Evolutionary conservation across 345 rosid species (phyloP), one percentile per base, ranked within the genome.

Genomic region (Arabis alpina): DNA sequence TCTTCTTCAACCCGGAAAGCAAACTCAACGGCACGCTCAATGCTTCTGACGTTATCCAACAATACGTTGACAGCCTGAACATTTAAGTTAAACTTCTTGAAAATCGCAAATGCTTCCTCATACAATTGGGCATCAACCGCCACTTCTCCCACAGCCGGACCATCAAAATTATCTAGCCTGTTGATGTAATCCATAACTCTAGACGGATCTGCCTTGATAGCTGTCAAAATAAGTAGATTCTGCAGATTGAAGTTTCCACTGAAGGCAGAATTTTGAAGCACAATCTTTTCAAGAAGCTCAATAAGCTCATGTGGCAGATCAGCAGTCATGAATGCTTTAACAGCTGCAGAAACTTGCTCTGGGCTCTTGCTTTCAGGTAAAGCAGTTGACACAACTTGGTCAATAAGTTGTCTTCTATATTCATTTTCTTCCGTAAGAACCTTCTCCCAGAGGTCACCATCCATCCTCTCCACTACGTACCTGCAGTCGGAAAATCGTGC

Each of bases 381-480:
- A 78, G 99, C 98, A 71, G 96, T 91, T 40, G 99, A 94, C 47
- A 94, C 97, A 64, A 94, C 99, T 81, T 94, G 98, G 86, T 94
- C 99, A 53, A 94, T 89, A 48, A 94, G 89, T 74, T 91, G 98
- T 74, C 99, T 87, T 79, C 97, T 79, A 54, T 86, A 92, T 39
- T 81, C 96, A 74, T 95, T 95, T 64, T 95, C 97, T 41, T 96
- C 93, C 74, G 72, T 76, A 71, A 95, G 97, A 77, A 95, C 99
- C 85, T 90, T 92, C 79, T 90, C 99, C 99, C 99, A 95, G 41
- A 95, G 93, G 79, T 90, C 99, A 53, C 63, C 92, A 75, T 95
- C 99, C 98, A 95, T 95, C 81, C 99, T 84, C 80, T 95, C 99
- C 71, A 95, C 99, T 60, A 95, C 99, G 61, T 95, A 95, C 81